phyloP scores from a whole-genome alignment of 1,284 basidiomycete species.

The Hemileia vastatrix region DNA sequence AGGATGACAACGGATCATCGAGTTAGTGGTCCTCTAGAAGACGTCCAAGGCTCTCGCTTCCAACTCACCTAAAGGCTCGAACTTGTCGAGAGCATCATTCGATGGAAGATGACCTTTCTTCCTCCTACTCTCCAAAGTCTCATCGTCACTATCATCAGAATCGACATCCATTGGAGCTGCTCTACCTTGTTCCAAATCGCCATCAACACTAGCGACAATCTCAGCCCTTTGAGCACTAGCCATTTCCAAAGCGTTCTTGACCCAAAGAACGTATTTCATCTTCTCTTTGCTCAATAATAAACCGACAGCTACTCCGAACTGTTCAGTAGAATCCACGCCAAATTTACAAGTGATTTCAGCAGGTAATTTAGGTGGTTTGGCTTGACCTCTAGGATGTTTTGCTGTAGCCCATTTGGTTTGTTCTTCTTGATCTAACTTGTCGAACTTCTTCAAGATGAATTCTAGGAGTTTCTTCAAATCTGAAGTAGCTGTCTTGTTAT shows the following conservation, averaged over 20 bases:
- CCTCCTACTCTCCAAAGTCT: neutral
- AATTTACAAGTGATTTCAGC: conserved; percentile 35
- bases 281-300: conserved; percentile 37
- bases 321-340: conserved; percentile 29
- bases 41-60: neutral
- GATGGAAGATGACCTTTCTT: neutral
- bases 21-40: neutral
- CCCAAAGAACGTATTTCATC: conserved; percentile 37
- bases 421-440: conserved; percentile 34
- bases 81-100: conserved; percentile 3
- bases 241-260: conserved; percentile 38
- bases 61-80: conserved; percentile 13
- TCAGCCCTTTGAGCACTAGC: conserved; percentile 33
- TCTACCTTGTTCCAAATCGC: neutral
- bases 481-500: conserved; percentile 25
- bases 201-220: conserved; percentile 25
- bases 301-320: conserved; percentile 39
- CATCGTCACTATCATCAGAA: neutral
- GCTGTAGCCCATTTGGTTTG: conserved; percentile 33
- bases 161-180: conserved; percentile 1
- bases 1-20: neutral
- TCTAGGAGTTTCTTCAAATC: conserved; percentile 36
- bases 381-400: conserved; percentile 29
- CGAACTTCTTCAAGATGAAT: conserved; percentile 34
- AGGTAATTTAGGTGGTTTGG: conserved; percentile 29